Conservation (phyloP, 306 rosid species). For the Mucuna pruriens region DNA sequence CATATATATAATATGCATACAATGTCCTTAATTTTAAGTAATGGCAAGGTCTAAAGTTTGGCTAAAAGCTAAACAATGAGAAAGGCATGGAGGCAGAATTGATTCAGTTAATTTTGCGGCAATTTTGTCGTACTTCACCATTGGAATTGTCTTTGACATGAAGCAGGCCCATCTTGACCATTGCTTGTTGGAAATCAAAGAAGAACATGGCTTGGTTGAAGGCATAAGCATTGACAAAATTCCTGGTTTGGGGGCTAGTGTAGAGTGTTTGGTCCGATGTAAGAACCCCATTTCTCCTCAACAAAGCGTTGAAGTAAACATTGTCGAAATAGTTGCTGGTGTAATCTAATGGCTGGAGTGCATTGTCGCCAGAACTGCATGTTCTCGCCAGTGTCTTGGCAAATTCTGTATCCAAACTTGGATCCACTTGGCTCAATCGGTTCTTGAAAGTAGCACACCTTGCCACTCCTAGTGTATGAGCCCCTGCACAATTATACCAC, state of each 20-base stretch:
- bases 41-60: not conserved
- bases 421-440: slow-evolving; percentile 56
- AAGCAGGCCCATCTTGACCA: slow-evolving; percentile 78
- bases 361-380: slow-evolving; percentile 67
- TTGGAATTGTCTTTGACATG: slow-evolving; percentile 61
- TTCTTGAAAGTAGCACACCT: slow-evolving; percentile 79
- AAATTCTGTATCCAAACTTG: slow-evolving; percentile 58
- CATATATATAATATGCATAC: slow-evolving; percentile 24
- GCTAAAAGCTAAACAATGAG: not conserved
- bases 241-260: slow-evolving; percentile 56
- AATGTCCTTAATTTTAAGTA: not conserved
- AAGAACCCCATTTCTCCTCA: slow-evolving; percentile 64
- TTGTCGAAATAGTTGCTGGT: slow-evolving; percentile 68
- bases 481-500: slow-evolving; percentile 53
- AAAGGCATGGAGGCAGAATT: not conserved
- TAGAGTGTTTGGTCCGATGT: slow-evolving; percentile 75
- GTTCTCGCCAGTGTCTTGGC: slow-evolving; percentile 56
- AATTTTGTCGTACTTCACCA: slow-evolving; percentile 71
- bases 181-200: slow-evolving; percentile 76
- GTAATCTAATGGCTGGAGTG: slow-evolving; percentile 69
- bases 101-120: slow-evolving; percentile 62
- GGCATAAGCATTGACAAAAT: slow-evolving; percentile 73
- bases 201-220: slow-evolving; percentile 82
- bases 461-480: slow-evolving; percentile 92
- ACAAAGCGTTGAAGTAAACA: slow-evolving; percentile 56